Conservation (phyloP, 495 filamentous ascomycete genomes). For the Neurospora tetrasperma region DNA sequence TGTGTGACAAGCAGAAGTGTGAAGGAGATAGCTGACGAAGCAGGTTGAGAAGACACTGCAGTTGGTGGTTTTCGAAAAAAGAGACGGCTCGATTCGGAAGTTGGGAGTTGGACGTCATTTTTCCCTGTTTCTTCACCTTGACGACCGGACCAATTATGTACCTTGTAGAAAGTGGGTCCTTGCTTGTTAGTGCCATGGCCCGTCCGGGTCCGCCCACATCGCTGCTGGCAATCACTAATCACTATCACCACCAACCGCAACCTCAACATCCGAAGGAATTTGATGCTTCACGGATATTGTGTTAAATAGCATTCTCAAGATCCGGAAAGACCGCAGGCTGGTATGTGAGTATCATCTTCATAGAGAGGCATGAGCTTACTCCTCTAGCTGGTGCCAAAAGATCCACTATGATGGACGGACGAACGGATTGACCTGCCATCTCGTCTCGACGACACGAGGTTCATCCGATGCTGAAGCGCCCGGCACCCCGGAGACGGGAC, state of each 20-base stretch:
- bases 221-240: neutral
- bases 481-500: neutral
- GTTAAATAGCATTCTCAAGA: neutral
- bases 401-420: neutral
- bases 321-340: too few species aligned
- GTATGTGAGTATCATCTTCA: too few species aligned
- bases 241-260: neutral
- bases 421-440: neutral
- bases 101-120: neutral
- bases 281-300: neutral
- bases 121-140: neutral
- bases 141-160: neutral
- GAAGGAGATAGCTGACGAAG: neutral
- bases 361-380: neutral
- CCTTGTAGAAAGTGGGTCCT: neutral
- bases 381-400: neutral
- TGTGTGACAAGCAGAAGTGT: neutral
- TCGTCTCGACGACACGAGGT: neutral
- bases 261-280: neutral
- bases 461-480: neutral
- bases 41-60: neutral
- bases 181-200: neutral
- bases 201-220: neutral
- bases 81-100: neutral
- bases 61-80: neutral